phyloP scores from a whole-genome alignment of 352 stramenopile species.

The Pythium chondricola region DNA sequence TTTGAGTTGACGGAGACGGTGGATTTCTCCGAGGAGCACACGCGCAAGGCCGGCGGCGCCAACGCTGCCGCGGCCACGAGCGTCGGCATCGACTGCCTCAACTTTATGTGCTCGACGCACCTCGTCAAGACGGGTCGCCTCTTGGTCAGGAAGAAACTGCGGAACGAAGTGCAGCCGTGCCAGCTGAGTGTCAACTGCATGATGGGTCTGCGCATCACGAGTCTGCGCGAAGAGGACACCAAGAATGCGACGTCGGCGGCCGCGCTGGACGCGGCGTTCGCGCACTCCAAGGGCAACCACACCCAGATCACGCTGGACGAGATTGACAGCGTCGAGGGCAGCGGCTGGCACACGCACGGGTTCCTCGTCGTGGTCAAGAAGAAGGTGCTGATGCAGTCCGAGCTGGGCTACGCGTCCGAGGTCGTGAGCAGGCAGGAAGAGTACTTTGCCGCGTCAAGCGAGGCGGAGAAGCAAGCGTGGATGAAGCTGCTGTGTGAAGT shows the following conservation, averaged over 20 bases:
- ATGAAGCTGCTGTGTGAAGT: slow-evolving; percentile 63
- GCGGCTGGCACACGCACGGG: slow-evolving; percentile 65
- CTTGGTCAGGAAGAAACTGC: slow-evolving; percentile 69
- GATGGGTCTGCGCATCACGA: slow-evolving; percentile 77
- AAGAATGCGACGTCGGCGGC: slow-evolving; percentile 19
- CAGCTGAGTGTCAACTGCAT: slow-evolving; percentile 81
- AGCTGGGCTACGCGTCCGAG: slow-evolving; percentile 15
- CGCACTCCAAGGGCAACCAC: slow-evolving; percentile 55
- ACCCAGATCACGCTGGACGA: slow-evolving; percentile 74
- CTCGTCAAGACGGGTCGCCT: slow-evolving; percentile 61
- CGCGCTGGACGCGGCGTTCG: slow-evolving; percentile 42
- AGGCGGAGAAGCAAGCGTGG: slow-evolving; percentile 64
- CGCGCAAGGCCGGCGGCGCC: slow-evolving; percentile 19
- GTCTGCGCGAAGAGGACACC: slow-evolving; percentile 36
- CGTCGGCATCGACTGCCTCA: slow-evolving; percentile 79
- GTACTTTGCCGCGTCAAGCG: slow-evolving; percentile 65
- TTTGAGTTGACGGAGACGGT: slow-evolving; percentile 83
- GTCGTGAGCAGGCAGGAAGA: slow-evolving; percentile 43
- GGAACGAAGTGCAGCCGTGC: slow-evolving; percentile 68
- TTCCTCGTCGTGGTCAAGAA: slow-evolving; percentile 73
- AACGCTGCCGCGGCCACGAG: slow-evolving; percentile 34
- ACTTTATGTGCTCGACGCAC: slow-evolving; percentile 83
- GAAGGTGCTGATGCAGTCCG: slow-evolving; percentile 14
- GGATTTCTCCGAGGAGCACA: slow-evolving; percentile 62
- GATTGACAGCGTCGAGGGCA: slow-evolving; percentile 64